These are phyloP conservation scores for Didymella pomorum DNA, from an alignment of 2,329 filamentous ascomycete genomes.

Conservation along the genomic window DNA sequence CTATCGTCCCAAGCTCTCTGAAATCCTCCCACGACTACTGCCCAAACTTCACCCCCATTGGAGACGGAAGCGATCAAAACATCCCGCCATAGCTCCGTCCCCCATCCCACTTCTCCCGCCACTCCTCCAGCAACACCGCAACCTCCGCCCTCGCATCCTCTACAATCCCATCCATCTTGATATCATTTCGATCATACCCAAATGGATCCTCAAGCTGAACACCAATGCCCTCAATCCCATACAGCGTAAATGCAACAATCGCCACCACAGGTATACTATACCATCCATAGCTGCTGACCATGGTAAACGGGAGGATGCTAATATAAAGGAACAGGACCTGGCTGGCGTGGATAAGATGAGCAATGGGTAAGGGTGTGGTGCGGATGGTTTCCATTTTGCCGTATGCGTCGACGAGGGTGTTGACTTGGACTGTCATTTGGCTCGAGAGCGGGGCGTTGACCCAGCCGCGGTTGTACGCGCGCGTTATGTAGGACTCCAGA, in stretches of 20 bases:
- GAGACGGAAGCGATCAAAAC: too few species aligned
- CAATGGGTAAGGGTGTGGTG: conserved; percentile 69
- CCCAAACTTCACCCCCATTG: too few species aligned
- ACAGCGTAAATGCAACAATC: conserved; percentile 69
- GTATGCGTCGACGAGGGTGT: conserved; percentile 65
- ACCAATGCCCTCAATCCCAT: conserved; percentile 70
- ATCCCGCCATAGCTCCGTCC: conserved; percentile 43
- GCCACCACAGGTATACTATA: conserved; percentile 67
- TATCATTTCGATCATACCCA: conserved; percentile 71
- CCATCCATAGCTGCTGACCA: conserved; percentile 70
- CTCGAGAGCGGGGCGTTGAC: conserved; percentile 67
- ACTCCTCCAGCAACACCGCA: conserved; percentile 65
- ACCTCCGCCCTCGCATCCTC: conserved; percentile 68
- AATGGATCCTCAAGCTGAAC: conserved; percentile 72
- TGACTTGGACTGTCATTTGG: conserved; percentile 66
- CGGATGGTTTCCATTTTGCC: conserved; percentile 72
- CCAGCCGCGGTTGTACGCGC: conserved; percentile 64
- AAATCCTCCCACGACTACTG: too few species aligned
- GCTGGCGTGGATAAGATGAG: conserved; percentile 70
- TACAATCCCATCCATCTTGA: conserved; percentile 72
- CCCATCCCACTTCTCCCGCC: conserved; percentile 54
- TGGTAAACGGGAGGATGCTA: conserved; percentile 68
- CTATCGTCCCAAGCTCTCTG: too few species aligned
- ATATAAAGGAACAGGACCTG: conserved; percentile 70
- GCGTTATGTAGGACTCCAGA: conserved; percentile 67